Percentiles rank a stretch among this genome's conserved stretches.
Evolutionary conservation across 352 stramenopile species (phyloP).

Genomic region (Peronospora tabacina): DNA sequence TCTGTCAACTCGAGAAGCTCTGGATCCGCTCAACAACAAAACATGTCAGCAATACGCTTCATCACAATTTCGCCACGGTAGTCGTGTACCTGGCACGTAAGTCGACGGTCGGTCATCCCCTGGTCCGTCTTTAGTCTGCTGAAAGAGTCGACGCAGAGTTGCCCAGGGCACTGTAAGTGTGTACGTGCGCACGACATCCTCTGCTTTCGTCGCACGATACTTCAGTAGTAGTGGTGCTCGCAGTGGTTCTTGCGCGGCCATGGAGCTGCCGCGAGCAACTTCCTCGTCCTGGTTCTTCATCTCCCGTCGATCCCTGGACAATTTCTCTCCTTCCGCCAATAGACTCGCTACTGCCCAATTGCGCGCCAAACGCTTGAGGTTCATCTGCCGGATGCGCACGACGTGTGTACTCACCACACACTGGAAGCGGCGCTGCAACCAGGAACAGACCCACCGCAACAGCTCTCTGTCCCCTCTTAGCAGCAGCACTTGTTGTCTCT

Average conservation of each 20-base stretch:
- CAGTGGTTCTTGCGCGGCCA: constrained; percentile 11
- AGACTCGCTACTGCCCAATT: constrained; percentile 42
- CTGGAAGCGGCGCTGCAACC: constrained; percentile 68
- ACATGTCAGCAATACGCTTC: constrained; percentile 9
- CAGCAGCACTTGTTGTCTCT: constrained; percentile 51
- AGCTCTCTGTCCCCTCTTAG: constrained; percentile 50
- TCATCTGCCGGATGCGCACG: constrained; percentile 41
- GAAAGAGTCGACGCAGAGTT: constrained; percentile 37
- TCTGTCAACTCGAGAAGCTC: constrained; percentile 52
- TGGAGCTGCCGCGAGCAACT: background rate
- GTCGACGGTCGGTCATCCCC: constrained; percentile 7
- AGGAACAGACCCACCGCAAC: constrained; percentile 43
- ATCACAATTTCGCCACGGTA: constrained; percentile 4
- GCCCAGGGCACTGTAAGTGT: constrained; percentile 54
- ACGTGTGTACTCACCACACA: constrained; percentile 47
- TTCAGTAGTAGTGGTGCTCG: constrained; percentile 40
- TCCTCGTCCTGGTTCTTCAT: constrained; percentile 13
- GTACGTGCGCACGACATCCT: constrained; percentile 43
- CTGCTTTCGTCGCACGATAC: constrained; percentile 37
- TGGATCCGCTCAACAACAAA: constrained; percentile 11
- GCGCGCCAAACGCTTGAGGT: constrained; percentile 46
- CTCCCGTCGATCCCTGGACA: constrained; percentile 5
- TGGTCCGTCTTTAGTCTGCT: constrained; percentile 23
- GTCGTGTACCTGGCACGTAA: constrained; percentile 26
- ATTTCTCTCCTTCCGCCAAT: constrained; percentile 12